A percentile compares a stretch with the other conserved stretches of the same genome.
These are phyloP conservation scores for Hevea brasiliensis DNA, from an alignment of 345 rosid species.

Conservation along the genomic window DNA sequence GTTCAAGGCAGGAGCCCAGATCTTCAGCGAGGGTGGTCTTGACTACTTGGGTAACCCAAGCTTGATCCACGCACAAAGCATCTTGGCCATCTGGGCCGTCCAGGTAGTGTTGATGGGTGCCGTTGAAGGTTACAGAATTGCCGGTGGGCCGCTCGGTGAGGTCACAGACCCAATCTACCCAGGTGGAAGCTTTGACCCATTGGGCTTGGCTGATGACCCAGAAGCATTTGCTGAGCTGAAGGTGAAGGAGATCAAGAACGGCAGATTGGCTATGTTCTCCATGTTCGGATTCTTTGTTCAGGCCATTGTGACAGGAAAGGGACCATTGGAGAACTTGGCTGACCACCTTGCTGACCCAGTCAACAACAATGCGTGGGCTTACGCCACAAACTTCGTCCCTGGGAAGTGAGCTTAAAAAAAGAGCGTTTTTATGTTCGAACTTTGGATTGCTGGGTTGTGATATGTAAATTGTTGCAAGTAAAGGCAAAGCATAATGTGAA, in stretches of 20 bases:
- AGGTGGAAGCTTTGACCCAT: slow-evolving; percentile 82
- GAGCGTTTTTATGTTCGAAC: background rate
- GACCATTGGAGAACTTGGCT: slow-evolving; percentile 74
- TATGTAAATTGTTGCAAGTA: slow-evolving; percentile 26
- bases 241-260: slow-evolving; percentile 82
- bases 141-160: too few species aligned
- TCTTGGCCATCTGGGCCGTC: slow-evolving; percentile 74
- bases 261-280: slow-evolving; percentile 83
- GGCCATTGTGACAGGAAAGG: slow-evolving; percentile 84
- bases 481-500: slow-evolving; percentile 22
- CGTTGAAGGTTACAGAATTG: too few species aligned
- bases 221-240: slow-evolving; percentile 82
- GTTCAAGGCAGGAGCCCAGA: slow-evolving; percentile 87
- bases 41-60: slow-evolving; percentile 87
- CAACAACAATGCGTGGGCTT: slow-evolving; percentile 90
- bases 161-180: slow-evolving; percentile 74
- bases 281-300: slow-evolving; percentile 88
- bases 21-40: slow-evolving; percentile 77
- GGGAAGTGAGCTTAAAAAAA: slow-evolving; percentile 53
- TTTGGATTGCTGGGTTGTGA: slow-evolving; percentile 1
- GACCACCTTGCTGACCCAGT: slow-evolving; percentile 87
- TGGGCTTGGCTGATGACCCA: slow-evolving; percentile 78
- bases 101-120: slow-evolving; percentile 71
- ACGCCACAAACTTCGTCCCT: slow-evolving; percentile 83
- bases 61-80: slow-evolving; percentile 77